These are phyloP conservation scores for Macrophomina phaseolina DNA, from an alignment of 2,329 filamentous ascomycete genomes.

Conservation along the genomic window DNA sequence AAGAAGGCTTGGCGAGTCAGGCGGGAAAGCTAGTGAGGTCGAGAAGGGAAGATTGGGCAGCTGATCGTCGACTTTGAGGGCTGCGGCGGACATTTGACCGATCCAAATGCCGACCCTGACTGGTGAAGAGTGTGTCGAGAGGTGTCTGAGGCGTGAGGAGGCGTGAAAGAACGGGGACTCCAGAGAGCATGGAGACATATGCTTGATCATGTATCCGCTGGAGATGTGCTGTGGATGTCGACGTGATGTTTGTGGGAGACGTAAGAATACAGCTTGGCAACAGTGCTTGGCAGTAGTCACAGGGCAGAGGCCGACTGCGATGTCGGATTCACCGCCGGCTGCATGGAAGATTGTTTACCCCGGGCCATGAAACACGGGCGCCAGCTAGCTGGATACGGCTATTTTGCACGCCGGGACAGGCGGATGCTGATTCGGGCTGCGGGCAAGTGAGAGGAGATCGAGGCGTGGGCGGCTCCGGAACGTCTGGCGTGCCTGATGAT, in stretches of 20 bases:
- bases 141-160: neutral
- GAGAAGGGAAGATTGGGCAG: neutral
- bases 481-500: neutral
- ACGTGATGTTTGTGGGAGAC: neutral
- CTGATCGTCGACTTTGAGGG: constrained; percentile 1
- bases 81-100: constrained; percentile 17
- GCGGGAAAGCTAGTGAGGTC: constrained; percentile 2
- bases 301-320: neutral
- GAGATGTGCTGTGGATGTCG: neutral
- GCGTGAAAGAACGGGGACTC: neutral
- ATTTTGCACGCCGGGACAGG: neutral
- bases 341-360: constrained; percentile 4
- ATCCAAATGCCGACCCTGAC: neutral
- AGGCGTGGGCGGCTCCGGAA: neutral
- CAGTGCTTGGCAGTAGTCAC: neutral
- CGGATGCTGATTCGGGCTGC: neutral
- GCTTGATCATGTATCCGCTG: neutral
- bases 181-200: neutral
- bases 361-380: neutral
- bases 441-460: neutral
- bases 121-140: neutral
- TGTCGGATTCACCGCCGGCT: constrained; percentile 14
- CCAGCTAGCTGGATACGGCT: constrained; percentile 4
- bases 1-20: constrained; percentile 14
- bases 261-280: neutral